Evolutionary conservation across 1,284 basidiomycete genomes (phyloP).

Genomic region (Sparassis latifolia): DNA sequence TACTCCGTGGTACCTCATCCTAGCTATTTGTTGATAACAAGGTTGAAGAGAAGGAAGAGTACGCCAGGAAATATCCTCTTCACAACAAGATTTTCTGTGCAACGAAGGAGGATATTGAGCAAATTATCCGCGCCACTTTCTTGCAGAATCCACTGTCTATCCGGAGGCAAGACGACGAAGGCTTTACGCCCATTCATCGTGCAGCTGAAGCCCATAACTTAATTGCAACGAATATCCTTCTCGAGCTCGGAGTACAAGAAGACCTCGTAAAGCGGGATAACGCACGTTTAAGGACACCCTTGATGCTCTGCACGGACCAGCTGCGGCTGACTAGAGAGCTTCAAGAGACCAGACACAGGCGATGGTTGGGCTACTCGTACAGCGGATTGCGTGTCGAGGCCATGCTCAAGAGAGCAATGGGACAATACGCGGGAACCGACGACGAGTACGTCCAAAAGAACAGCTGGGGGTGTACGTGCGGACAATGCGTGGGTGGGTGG

Average conservation of each 20-base stretch:
- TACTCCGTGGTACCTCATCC: too few species aligned
- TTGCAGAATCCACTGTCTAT: slow-evolving; percentile 1
- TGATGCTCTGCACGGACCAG: slow-evolving; percentile 4
- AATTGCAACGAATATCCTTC: slow-evolving; percentile 4
- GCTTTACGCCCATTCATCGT: slow-evolving; percentile 9
- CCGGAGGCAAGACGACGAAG: slow-evolving; percentile 1
- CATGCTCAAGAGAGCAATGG: slow-evolving; percentile 7
- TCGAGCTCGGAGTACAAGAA: slow-evolving; percentile 1
- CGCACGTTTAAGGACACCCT: slow-evolving; percentile 5
- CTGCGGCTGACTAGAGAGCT: background rate
- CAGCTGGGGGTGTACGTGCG: slow-evolving; percentile 16
- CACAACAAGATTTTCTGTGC: background rate
- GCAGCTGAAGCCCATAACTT: slow-evolving; percentile 3
- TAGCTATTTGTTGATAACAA: background rate
- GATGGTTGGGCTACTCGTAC: slow-evolving; percentile 2
- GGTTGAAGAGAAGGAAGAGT: background rate
- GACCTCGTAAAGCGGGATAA: slow-evolving; percentile 5
- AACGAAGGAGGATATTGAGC: background rate
- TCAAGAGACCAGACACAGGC: background rate
- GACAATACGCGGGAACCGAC: background rate
- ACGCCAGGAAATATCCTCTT: background rate
- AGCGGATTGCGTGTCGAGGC: slow-evolving; percentile 3
- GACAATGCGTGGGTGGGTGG: slow-evolving; percentile 14
- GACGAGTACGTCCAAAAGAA: slow-evolving; percentile 3
- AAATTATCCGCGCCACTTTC: background rate